Evolutionary conservation across 1,284 basidiomycete genomes (phyloP).

Genomic region (Fomitopsis betulina): DNA sequence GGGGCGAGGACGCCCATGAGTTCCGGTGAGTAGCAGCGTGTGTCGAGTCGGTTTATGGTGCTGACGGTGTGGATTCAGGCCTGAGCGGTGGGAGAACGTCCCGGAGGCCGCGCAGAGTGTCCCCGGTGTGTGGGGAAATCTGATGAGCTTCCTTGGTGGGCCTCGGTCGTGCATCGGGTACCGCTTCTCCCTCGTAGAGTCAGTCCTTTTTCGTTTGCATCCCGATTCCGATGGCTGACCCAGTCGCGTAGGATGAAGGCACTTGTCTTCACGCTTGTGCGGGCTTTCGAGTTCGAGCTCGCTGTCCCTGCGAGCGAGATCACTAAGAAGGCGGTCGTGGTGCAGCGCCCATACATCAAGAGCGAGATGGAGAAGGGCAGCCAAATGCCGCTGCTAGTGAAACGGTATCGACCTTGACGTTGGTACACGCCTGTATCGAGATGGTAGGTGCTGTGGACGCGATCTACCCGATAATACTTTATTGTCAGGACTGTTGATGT

Average conservation of each 20-base stretch:
- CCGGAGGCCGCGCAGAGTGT: slow-evolving; percentile 41
- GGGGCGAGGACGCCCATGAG: slow-evolving; percentile 51
- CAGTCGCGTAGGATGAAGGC: slow-evolving; percentile 37
- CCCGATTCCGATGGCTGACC: background rate
- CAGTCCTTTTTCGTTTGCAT: slow-evolving; percentile 9
- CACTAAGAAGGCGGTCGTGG: slow-evolving; percentile 12
- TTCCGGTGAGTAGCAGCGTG: slow-evolving; percentile 35
- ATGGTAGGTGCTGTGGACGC: background rate
- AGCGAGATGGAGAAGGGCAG: slow-evolving; percentile 10
- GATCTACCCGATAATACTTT: background rate
- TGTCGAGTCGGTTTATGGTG: background rate
- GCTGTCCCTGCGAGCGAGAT: slow-evolving; percentile 33
- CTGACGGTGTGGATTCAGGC: slow-evolving; percentile 27
- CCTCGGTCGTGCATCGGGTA: slow-evolving; percentile 62
- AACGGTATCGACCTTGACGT: background rate
- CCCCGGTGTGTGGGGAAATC: slow-evolving; percentile 38
- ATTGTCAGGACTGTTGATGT: background rate
- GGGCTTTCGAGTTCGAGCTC: slow-evolving; percentile 55
- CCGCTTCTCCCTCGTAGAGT: slow-evolving; percentile 64
- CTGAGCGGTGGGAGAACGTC: slow-evolving; percentile 54
- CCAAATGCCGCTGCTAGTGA: slow-evolving; percentile 20
- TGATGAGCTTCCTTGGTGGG: slow-evolving; percentile 45
- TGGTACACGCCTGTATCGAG: too few species aligned
- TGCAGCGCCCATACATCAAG: slow-evolving; percentile 15
- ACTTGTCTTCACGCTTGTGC: slow-evolving; percentile 52